phyloP scores from a whole-genome alignment of 139 green algal species.

The Tetraselmis chui region DNA sequence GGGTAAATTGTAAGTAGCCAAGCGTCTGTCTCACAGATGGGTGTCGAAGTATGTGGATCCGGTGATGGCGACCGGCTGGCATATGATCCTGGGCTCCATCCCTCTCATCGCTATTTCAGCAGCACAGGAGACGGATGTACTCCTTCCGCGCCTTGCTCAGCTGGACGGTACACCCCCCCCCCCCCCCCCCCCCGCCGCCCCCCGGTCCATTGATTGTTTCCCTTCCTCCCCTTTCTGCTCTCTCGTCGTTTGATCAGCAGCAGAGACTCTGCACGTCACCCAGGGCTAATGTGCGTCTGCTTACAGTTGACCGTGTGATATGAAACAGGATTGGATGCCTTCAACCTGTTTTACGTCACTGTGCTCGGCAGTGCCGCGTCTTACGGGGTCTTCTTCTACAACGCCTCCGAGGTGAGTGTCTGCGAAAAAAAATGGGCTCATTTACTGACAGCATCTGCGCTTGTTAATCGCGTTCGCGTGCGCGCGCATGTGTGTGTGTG shows the following conservation, averaged over 20 bases:
- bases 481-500: too few relatives aligned
- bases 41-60: conserved; percentile 79
- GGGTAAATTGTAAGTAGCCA: too few relatives aligned
- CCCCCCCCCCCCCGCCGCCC: background rate
- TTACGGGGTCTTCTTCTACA: conserved; percentile 80
- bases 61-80: conserved; percentile 92
- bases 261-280: conserved; percentile 2
- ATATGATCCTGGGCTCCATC: conserved; percentile 92
- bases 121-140: conserved; percentile 27
- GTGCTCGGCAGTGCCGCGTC: conserved; percentile 83
- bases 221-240: background rate
- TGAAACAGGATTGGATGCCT: conserved; percentile 24
- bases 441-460: background rate
- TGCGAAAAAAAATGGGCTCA: too few relatives aligned
- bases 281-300: too few relatives aligned
- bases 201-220: background rate
- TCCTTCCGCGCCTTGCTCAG: conserved; percentile 25
- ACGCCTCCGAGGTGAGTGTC: conserved; percentile 27
- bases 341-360: conserved; percentile 62
- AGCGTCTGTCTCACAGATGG: conserved; percentile 29
- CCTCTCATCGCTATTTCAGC: conserved; percentile 47
- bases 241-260: background rate
- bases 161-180: conserved; percentile 1
- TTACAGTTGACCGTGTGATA: too few relatives aligned
- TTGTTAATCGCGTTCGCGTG: background rate